Conservation (phyloP, 257 asterid species). For the Capsicum rhomboideum region DNA sequence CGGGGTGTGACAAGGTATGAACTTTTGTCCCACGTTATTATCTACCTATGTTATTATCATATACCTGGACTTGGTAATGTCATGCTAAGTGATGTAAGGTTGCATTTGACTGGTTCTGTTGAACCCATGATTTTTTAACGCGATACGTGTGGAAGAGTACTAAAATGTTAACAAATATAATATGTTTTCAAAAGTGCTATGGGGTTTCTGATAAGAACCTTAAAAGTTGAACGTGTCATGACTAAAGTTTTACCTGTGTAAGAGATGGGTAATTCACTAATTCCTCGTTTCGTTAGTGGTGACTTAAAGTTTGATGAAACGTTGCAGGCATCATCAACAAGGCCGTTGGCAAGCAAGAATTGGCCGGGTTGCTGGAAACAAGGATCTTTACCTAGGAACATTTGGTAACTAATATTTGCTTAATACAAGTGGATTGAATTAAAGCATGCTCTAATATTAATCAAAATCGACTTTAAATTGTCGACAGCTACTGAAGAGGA, state of each 20-base stretch:
- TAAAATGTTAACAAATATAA: background rate
- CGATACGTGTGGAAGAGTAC: background rate
- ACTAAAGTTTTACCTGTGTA: background rate
- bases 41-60: background rate
- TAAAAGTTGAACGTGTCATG: background rate
- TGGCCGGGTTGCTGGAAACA: constrained; percentile 94
- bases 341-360: constrained; percentile 99
- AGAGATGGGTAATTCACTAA: background rate
- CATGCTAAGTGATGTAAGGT: background rate
- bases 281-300: background rate
- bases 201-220: background rate
- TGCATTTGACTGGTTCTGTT: background rate
- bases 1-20: constrained; percentile 83
- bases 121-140: background rate
- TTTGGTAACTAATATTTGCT: constrained; percentile 32
- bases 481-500: constrained; percentile 90
- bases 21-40: background rate
- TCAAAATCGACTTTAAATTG: background rate
- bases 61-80: background rate
- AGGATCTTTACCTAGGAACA: constrained; percentile 91
- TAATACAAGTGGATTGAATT: no score
- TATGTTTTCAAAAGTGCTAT: background rate
- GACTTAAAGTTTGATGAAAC: background rate
- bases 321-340: constrained; percentile 93
- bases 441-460: background rate